phyloP scores from a whole-genome alignment of 1,139 yeast species.

The Nakaseomyces kungkrabaensis region DNA sequence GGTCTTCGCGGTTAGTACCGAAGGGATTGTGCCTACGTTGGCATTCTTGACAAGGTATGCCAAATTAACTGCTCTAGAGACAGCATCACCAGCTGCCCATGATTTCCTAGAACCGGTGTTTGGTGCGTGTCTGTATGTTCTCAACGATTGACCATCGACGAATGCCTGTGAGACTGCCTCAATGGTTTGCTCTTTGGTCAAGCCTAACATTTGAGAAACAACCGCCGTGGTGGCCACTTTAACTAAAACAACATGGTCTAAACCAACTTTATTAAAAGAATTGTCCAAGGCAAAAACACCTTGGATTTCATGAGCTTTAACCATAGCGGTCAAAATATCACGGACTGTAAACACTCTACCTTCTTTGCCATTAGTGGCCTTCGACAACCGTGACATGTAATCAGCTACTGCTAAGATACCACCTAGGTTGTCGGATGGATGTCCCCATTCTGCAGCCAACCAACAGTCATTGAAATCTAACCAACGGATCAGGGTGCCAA shows the following conservation, averaged over 20 bases:
- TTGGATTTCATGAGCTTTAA: conserved; percentile 54
- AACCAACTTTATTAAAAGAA: conserved; percentile 50
- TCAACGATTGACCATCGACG: conserved; percentile 47
- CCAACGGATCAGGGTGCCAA: conserved; percentile 50
- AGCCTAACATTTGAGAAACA: conserved; percentile 44
- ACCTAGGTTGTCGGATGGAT: conserved; percentile 51
- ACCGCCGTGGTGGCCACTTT: conserved; percentile 56
- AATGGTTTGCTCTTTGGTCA: conserved; percentile 40
- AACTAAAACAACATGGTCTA: conserved; percentile 49
- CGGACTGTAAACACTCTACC: conserved; percentile 37
- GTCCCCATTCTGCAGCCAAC: conserved; percentile 62
- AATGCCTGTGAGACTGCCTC: conserved; percentile 51
- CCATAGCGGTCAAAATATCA: conserved; percentile 45
- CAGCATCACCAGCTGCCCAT: conserved; percentile 61
- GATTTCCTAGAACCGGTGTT: conserved; percentile 54
- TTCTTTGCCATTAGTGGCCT: conserved; percentile 33
- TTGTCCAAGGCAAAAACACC: conserved; percentile 49
- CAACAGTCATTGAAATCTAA: conserved; percentile 53
- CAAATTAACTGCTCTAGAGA: conserved; percentile 48
- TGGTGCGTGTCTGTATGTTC: conserved; percentile 56
- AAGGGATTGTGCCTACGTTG: conserved; percentile 44
- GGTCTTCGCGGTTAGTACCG: conserved; percentile 44
- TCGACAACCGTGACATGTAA: conserved; percentile 40
- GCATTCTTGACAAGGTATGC: conserved; percentile 45
- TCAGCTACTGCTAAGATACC: conserved; percentile 51